These are phyloP conservation scores for Coniochaeta hoffmannii DNA, from an alignment of 2,329 filamentous ascomycete genomes.

Conservation along the genomic window DNA sequence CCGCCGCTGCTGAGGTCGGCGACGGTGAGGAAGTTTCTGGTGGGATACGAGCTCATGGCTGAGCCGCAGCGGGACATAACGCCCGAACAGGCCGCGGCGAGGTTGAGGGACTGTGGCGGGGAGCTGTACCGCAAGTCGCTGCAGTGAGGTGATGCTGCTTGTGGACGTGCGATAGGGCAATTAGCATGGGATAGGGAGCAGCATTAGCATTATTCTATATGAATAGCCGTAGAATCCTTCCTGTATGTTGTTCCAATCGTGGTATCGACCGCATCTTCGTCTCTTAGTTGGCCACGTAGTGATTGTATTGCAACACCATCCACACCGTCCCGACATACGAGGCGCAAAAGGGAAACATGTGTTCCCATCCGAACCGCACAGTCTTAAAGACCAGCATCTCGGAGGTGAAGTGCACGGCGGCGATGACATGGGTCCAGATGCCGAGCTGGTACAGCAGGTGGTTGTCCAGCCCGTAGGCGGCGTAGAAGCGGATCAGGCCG, in stretches of 20 bases:
- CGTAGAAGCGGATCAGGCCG: conserved; percentile 70
- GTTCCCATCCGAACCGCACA: conserved; percentile 53
- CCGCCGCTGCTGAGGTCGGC: conserved; percentile 87
- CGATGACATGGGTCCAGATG: conserved; percentile 74
- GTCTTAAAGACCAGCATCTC: conserved; percentile 79
- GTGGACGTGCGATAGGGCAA: not conserved
- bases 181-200: not conserved
- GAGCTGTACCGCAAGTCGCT: conserved; percentile 73
- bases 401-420: conserved; percentile 67
- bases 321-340: conserved; percentile 39
- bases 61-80: conserved; percentile 99
- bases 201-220: not conserved
- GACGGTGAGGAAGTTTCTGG: conserved; percentile 91
- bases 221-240: not conserved
- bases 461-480: conserved; percentile 72
- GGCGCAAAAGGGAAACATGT: conserved; percentile 47
- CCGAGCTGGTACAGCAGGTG: conserved; percentile 71
- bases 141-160: conserved; percentile 4
- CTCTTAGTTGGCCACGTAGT: conserved; percentile 50
- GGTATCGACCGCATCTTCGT: not conserved
- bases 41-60: conserved; percentile 93
- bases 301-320: conserved; percentile 60
- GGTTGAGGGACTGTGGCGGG: conserved; percentile 68
- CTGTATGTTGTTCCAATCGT: not conserved
- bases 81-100: conserved; percentile 83